phyloP scores from a whole-genome alignment of 768 basidiomycete genomes.

The Clitopilus hobsonii region DNA sequence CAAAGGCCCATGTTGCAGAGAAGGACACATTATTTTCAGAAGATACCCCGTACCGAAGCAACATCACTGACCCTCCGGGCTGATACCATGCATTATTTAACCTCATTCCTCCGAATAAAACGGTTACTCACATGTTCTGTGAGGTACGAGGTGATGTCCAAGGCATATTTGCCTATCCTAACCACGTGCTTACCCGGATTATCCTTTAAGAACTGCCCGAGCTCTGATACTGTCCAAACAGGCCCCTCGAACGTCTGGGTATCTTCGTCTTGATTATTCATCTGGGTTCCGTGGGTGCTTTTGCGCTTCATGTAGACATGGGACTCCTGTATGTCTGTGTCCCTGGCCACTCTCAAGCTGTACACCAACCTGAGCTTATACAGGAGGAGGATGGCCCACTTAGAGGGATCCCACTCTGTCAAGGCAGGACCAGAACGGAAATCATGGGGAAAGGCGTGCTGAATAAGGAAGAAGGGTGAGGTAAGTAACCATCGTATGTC shows the following conservation, averaged over 20 bases:
- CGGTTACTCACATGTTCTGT: conserved; percentile 56
- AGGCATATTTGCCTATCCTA: conserved; percentile 52
- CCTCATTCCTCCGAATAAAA: background rate
- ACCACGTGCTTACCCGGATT: conserved; percentile 41
- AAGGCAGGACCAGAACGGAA: conserved; percentile 62
- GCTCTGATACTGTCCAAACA: conserved; percentile 35
- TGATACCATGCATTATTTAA: conserved; percentile 18
- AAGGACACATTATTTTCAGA: conserved; percentile 9
- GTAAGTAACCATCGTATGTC: background rate
- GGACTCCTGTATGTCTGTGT: conserved; percentile 46
- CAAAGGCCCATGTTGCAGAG: conserved; percentile 58
- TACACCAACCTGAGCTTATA: conserved; percentile 41
- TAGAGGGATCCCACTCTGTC: conserved; percentile 76
- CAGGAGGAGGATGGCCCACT: conserved; percentile 65
- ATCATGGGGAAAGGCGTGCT: conserved; percentile 79
- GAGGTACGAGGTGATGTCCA: conserved; percentile 60
- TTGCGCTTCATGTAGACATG: conserved; percentile 44
- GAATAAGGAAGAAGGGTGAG: background rate
- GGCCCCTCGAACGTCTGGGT: conserved; percentile 27
- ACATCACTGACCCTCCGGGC: conserved; percentile 59
- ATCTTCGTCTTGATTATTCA: conserved; percentile 13
- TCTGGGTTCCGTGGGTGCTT: conserved; percentile 12
- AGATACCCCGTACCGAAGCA: conserved; percentile 43
- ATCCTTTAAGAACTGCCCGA: conserved; percentile 25
- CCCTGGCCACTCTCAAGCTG: conserved; percentile 44